phyloP scores from a whole-genome alignment of 495 filamentous ascomycete species.

The Xylaria palmicola region DNA sequence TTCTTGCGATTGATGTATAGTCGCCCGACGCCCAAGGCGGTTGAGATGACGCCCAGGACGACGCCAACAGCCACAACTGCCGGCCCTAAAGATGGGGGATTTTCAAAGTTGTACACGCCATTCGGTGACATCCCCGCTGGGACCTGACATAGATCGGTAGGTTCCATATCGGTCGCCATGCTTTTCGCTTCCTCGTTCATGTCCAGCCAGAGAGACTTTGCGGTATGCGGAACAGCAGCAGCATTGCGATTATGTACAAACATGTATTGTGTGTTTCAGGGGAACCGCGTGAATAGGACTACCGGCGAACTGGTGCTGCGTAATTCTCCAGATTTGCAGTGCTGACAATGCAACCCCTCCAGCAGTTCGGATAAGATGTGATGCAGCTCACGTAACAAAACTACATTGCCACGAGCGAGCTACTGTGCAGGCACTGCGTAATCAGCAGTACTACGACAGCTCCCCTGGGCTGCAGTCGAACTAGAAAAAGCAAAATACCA shows the following conservation, averaged over 20 bases:
- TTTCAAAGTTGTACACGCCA: slow-evolving; percentile 13
- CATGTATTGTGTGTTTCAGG: neutral
- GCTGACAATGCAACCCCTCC: no score
- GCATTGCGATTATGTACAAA: neutral
- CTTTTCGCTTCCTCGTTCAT: neutral
- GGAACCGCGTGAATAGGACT: neutral
- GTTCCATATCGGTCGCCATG: neutral
- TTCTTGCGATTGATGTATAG: slow-evolving; percentile 7
- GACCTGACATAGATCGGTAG: slow-evolving; percentile 13
- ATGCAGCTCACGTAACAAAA: no score
- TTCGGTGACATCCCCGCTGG: slow-evolving; percentile 14
- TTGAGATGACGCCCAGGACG: neutral
- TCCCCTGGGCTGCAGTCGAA: no score
- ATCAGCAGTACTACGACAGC: no score
- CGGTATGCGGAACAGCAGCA: neutral
- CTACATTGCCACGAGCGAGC: no score
- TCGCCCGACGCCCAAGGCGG: neutral
- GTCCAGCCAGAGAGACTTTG: neutral
- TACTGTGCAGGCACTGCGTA: no score
- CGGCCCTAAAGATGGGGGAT: slow-evolving; percentile 11
- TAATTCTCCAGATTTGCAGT: no score
- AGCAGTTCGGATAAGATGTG: no score
- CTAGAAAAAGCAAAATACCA: no score
- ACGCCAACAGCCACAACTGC: slow-evolving; percentile 1
- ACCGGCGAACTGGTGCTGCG: slow-evolving; percentile 2